Evolutionary conservation across 2,329 filamentous ascomycete genomes (phyloP).

Genomic region (Arthrocladium fulminans): DNA sequence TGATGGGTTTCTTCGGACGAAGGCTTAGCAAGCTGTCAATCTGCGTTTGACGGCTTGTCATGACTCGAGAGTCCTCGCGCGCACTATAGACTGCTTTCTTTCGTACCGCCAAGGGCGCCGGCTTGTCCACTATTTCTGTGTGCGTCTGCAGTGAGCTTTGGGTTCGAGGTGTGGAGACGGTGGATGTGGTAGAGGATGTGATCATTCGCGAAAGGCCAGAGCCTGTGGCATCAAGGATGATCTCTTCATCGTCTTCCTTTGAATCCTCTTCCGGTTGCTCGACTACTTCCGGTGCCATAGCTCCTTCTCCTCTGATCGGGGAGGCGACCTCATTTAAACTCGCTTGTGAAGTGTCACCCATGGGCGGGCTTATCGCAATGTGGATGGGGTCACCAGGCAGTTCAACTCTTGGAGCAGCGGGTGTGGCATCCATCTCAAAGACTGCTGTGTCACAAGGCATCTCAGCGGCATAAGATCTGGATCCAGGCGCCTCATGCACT

Average conservation of each 20-base stretch:
- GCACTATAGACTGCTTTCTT: background rate
- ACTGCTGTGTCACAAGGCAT: constrained; percentile 26
- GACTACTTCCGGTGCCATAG: constrained; percentile 21
- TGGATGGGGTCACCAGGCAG: constrained; percentile 30
- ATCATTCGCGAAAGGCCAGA: constrained; percentile 6
- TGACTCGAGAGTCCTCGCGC: background rate
- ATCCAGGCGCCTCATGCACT: constrained; percentile 19
- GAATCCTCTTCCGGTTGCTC: background rate
- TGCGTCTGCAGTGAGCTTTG: background rate
- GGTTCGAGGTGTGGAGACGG: background rate
- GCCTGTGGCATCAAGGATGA: constrained; percentile 18
- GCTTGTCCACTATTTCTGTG: background rate
- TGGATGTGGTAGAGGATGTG: background rate
- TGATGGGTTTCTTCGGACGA: constrained; percentile 1
- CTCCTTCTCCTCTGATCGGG: constrained; percentile 21
- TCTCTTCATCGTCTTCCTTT: constrained; percentile 5
- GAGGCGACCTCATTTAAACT: constrained; percentile 13
- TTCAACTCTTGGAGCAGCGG: constrained; percentile 28
- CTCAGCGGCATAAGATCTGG: constrained; percentile 25
- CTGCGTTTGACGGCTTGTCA: background rate
- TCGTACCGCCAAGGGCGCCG: background rate
- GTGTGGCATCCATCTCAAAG: constrained; percentile 33
- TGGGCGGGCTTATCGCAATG: constrained; percentile 26
- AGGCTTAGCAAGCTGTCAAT: background rate
- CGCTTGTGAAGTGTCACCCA: constrained; percentile 29